A percentile compares a stretch with the other conserved stretches of the same genome.
phyloP scores from a whole-genome alignment of 2,329 filamentous ascomycete genomes.

The Ascochyta koolunga region DNA sequence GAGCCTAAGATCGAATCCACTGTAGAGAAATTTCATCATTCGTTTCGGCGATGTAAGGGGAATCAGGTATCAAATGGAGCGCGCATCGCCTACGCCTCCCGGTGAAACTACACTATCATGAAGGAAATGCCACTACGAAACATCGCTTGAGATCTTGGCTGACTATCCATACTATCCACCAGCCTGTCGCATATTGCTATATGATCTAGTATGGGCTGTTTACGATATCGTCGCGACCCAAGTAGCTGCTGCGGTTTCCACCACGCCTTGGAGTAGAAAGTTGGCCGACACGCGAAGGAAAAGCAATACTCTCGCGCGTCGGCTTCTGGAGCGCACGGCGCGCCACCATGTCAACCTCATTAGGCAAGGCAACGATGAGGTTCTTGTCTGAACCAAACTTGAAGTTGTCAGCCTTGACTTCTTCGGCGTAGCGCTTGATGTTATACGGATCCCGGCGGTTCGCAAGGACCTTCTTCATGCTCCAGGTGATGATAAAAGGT shows the following conservation, averaged over 20 bases:
- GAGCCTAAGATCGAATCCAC: not conserved
- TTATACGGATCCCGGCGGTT: conserved; percentile 87
- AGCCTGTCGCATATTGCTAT: not conserved
- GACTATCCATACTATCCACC: not conserved
- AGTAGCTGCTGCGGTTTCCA: conserved; percentile 66
- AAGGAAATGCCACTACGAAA: not conserved
- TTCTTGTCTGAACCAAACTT: conserved; percentile 97
- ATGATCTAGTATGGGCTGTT: conserved; percentile 66
- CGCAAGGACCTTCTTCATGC: conserved; percentile 82
- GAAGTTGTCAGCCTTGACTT: conserved; percentile 98
- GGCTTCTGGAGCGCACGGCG: conserved; percentile 84
- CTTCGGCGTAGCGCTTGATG: conserved; percentile 94
- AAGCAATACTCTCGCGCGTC: conserved; percentile 91
- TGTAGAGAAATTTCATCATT: conserved; percentile 5
- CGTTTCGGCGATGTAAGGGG: conserved; percentile 10
- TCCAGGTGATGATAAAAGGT: conserved; percentile 97
- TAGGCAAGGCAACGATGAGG: conserved; percentile 93
- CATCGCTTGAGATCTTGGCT: not conserved
- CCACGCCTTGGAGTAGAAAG: conserved; percentile 38
- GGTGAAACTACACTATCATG: not conserved
- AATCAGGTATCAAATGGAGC: conserved; percentile 14
- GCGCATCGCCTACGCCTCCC: conserved; percentile 3
- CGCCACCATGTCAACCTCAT: conserved; percentile 97
- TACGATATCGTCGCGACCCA: conserved; percentile 83
- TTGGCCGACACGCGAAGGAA: conserved; percentile 54